Evolutionary conservation across 352 stramenopile genomes (phyloP).

Genomic region (Pseudoperonospora humuli): DNA sequence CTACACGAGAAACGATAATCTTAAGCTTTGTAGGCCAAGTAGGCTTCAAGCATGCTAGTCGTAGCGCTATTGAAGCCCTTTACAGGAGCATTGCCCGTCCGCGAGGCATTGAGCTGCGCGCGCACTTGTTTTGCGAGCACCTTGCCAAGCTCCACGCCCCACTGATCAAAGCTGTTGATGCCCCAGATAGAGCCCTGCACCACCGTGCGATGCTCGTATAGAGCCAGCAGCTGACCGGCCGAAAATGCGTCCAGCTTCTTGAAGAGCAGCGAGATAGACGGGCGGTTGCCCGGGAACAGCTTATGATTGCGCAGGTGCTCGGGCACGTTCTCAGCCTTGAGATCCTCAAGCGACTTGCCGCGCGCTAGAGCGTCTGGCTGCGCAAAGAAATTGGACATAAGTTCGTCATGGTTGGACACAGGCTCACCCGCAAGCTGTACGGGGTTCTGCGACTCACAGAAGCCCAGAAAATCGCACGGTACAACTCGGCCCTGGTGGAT

Average conservation of each 20-base stretch:
- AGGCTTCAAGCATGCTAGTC: slow-evolving; percentile 87
- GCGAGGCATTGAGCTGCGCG: slow-evolving; percentile 77
- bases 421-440: slow-evolving; percentile 65
- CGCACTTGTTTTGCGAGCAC: slow-evolving; percentile 95
- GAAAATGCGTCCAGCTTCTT: slow-evolving; percentile 93
- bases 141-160: slow-evolving; percentile 98
- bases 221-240: slow-evolving; percentile 92
- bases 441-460: slow-evolving; percentile 91
- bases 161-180: slow-evolving; percentile 98
- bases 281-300: slow-evolving; percentile 95
- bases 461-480: slow-evolving; percentile 98
- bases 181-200: slow-evolving; percentile 97
- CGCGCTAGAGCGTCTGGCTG: slow-evolving; percentile 96
- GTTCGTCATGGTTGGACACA: slow-evolving; percentile 98
- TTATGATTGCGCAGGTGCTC: slow-evolving; percentile 93
- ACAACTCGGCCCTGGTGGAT: slow-evolving; percentile 97
- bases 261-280: slow-evolving; percentile 95
- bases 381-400: slow-evolving; percentile 99
- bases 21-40: slow-evolving; percentile 79
- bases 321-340: slow-evolving; percentile 89
- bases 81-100: slow-evolving; percentile 64
- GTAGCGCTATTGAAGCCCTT: slow-evolving; percentile 94
- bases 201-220: slow-evolving; percentile 98
- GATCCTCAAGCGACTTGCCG: slow-evolving; percentile 93
- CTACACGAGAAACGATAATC: neutral